These are phyloP conservation scores for Pleurotus tuoliensis DNA, from an alignment of 768 basidiomycete species.

Conservation along the genomic window DNA sequence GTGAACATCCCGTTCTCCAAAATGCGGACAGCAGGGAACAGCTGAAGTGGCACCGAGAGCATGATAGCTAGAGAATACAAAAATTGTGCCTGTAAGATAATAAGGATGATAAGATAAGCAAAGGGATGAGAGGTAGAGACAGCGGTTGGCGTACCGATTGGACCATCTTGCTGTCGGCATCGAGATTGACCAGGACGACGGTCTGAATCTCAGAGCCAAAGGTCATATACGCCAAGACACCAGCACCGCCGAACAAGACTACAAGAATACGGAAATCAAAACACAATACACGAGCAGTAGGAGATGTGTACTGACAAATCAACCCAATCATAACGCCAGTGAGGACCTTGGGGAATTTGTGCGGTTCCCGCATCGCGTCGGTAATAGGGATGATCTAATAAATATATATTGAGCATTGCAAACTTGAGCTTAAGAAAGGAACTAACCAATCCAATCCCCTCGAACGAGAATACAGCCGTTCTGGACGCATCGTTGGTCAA, in stretches of 20 bases:
- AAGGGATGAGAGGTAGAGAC: background rate
- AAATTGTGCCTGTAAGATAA: slow-evolving; percentile 59
- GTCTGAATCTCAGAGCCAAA: slow-evolving; percentile 88
- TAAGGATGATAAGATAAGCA: too few species aligned
- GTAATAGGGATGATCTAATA: slow-evolving; percentile 86
- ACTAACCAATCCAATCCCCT: slow-evolving; percentile 88
- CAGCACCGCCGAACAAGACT: slow-evolving; percentile 87
- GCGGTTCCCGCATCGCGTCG: slow-evolving; percentile 94
- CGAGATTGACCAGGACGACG: slow-evolving; percentile 92
- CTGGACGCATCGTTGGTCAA: background rate
- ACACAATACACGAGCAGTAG: slow-evolving; percentile 1
- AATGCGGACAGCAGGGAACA: slow-evolving; percentile 97
- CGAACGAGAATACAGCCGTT: slow-evolving; percentile 97
- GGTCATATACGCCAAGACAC: slow-evolving; percentile 80
- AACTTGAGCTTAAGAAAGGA: slow-evolving; percentile 5
- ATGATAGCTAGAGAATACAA: slow-evolving; percentile 91
- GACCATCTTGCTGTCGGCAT: slow-evolving; percentile 78
- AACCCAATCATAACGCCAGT: slow-evolving; percentile 91
- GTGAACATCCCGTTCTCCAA: slow-evolving; percentile 94
- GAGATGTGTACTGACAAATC: slow-evolving; percentile 42
- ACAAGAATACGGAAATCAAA: slow-evolving; percentile 10
- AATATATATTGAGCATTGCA: background rate
- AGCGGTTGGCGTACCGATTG: slow-evolving; percentile 58
- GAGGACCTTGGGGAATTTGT: slow-evolving; percentile 84
- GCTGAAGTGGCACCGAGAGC: slow-evolving; percentile 88